Percentiles rank a stretch among this genome's conserved stretches.
phyloP scores from a whole-genome alignment of 2,329 filamentous ascomycete species.

The Metarhizium rileyi region DNA sequence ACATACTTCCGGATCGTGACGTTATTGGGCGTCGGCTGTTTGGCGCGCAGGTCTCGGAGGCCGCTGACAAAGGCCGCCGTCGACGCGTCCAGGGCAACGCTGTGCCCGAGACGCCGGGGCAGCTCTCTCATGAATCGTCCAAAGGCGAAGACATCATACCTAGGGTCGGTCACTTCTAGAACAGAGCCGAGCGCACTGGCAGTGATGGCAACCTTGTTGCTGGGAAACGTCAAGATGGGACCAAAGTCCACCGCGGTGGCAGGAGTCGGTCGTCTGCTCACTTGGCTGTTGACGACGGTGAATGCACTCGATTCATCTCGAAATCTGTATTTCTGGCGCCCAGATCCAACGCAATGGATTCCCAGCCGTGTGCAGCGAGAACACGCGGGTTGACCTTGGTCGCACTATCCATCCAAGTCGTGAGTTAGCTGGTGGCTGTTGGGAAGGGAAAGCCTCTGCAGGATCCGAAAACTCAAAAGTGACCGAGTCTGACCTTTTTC shows the following conservation, averaged over 20 bases:
- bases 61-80: conserved; percentile 19
- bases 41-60: conserved; percentile 14
- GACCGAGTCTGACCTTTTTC: background rate
- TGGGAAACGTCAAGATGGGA: background rate
- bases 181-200: conserved; percentile 15
- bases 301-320: background rate
- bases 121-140: conserved; percentile 35
- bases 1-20: conserved; percentile 21
- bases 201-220: background rate
- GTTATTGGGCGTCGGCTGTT: conserved; percentile 11
- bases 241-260: background rate
- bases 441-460: too few relatives aligned
- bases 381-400: background rate
- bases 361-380: conserved; percentile 1
- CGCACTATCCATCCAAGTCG: conserved; percentile 1
- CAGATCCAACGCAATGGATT: background rate
- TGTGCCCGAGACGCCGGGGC: conserved; percentile 33
- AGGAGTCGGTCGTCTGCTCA: background rate
- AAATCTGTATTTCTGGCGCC: background rate
- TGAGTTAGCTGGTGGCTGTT: too few relatives aligned
- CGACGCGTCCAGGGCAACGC: conserved; percentile 33
- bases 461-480: too few relatives aligned
- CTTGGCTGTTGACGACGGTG: background rate
- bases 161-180: conserved; percentile 29
- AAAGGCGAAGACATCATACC: conserved; percentile 38